Evolutionary conservation across 768 basidiomycete genomes (phyloP), one percentile per base, ranked within the genome.

Genomic region (Serpula lacrymans): DNA sequence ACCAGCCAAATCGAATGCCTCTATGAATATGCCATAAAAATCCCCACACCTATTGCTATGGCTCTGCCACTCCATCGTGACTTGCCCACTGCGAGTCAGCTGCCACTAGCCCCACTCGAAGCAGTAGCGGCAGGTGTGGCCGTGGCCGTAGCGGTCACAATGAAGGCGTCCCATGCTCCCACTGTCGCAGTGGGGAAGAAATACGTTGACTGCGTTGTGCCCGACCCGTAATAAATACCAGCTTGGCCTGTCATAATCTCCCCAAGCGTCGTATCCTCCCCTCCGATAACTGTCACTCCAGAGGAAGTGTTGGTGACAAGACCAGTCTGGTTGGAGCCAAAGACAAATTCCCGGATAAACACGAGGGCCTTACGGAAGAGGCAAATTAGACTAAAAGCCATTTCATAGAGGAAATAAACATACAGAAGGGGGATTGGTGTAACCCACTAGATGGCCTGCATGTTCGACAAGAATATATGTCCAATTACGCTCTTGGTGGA

Each of bases 401-500:
- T 14, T 69, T 58, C 31, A 62, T 56, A 43, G 66, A 52, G 46
- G 71, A 69, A 13, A 73, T 52, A 6, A 59, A 71, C 56, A 69
- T 69, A 84, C 83, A 7, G 65, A 59, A 33, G 48, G 24, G 3
- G 72, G 73, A 35, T 64, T 59, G 28, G 43, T 50, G n/a, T 62
- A 37, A 2, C 64, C 56, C n/a, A 71, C 45, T 16, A 69, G 62
- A 36, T 71, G 71, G 1, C 72, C 70, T 2, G 69, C 69, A 39
- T 57, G 53, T 21, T 50, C 49, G 21, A 63, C 54, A 29, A 75
- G 55, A 2, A 51, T 59, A 42, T 72, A 75, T 8, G 64, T 68
- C 59, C 73, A 82, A 24, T 74, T 75, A 28, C 86, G 75, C 58
- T 88, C 86, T 58, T 85, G 84, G 51, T 84, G 83, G 13, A 87